Evolutionary conservation across 2,329 filamentous ascomycete species (phyloP), one percentile per base, ranked within the genome.

Genomic region (Hirsutella minnesotensis): DNA sequence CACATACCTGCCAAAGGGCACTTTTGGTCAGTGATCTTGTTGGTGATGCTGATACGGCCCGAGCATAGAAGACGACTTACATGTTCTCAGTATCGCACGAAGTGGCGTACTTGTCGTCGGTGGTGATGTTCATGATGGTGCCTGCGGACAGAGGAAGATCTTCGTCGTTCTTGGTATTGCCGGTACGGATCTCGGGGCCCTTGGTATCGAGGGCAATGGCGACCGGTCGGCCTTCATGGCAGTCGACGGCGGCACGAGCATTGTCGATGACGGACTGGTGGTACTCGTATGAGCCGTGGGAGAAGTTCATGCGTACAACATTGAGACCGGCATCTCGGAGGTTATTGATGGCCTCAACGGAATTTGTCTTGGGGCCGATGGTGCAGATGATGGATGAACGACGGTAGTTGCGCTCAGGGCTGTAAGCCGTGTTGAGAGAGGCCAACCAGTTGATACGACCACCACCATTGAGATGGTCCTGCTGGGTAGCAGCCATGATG

Each of bases 231-330:
- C 92, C 92, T 22, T 73, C 59, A 67, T 88, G 78, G 46, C 70
- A 64, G 60, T 74, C 78, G 72, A 94, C 89, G 52, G 92, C 92
- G 61, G 84, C 77, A 60, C 88, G 86, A 54, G 90, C 79, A 71
- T 98, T 82, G 74, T 98, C 87, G 60, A 98, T 95, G 63, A 98
- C 92, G 49, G 87, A 90, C 76, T 96, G 87, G 72, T 94, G 89
- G 73, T 95, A 98, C 71, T 89, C 89, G 68, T 96, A 92, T 53
- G 62, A 62, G 47, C 64, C 64, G 51, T 67, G 88, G 85, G 64
- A 95, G 66, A 96, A 96, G 83, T 98, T 98, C 92, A 98, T 98
- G 72, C 92, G 90, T 55, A 96, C 92, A 54, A 98, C 88, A 70
- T 96, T 96, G 59, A 96, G 82, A 68, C 92, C 92, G 52, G 83